Base-by-base conservation (phyloP, 2,329 filamentous ascomycete species). In the Tothia fuscella region DNA sequence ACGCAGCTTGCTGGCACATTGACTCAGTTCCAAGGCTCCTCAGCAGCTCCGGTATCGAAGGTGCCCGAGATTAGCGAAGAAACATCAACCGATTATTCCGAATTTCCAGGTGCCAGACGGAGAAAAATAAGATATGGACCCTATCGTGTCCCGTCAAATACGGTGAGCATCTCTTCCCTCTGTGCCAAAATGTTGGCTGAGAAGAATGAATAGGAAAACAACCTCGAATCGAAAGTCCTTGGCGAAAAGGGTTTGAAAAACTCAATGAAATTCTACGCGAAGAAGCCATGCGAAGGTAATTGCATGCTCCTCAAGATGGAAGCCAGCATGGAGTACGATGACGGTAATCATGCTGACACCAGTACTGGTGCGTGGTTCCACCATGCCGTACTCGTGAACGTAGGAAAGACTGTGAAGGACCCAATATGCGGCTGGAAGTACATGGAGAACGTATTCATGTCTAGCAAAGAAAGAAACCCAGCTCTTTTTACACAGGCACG, bases 121-220 rank as follows among this genome's bases (percentile, higher is more conserved):
- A 32, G 26, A 13, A 41, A 41, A 22, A 41, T 41, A 4, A 9
- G 38, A 32, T 41, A 41, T 24, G 38, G 38, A 10, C 38, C 38
- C 4, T 41, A 41, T 25, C 38, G 38, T 12, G 34, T 41, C 6
- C 38, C 38, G 5, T 30, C 38, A 16, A 41, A 12, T n/a, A 22
- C 35, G 20, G 19, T 20, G 7, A 24, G 12, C 9, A 24, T 29
- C 9, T 9, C 32, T n/a, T n/a, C n/a, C n/a, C n/a, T n/a, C n/a
- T n/a, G 32, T 10, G 16, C 9, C 10, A 16, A 35, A 10, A 35
- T 10, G 10, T 10, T 12, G 17, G 32, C 32, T 35, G 32, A 35
- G 10, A 17, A 9, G 10, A 9, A 35, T n/a, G 9, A 12, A n/a
- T n/a, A 36, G 31, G 40, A 42, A 38, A 25, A 42, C 7, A 42